phyloP scores from a whole-genome alignment of 108 stramenopile genomes.

The Skeletonema costatum region DNA sequence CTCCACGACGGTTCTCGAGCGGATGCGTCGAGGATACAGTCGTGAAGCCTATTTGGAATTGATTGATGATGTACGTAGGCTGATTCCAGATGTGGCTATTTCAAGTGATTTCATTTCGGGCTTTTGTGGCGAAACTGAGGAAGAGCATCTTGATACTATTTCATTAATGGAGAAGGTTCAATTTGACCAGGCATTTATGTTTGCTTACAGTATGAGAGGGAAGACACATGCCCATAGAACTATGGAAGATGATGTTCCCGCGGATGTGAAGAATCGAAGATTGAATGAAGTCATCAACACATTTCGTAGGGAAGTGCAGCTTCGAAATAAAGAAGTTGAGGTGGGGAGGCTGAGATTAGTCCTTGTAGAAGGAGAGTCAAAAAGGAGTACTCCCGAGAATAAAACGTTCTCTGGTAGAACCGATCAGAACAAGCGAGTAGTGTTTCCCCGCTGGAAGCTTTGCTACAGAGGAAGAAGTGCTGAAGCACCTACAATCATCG shows the following conservation, averaged over 20 bases:
- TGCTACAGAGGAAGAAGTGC: constrained; percentile 41
- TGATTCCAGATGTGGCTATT: constrained; percentile 91
- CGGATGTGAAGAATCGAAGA: constrained; percentile 85
- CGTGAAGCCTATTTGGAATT: constrained; percentile 94
- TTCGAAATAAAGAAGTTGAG: constrained; percentile 71
- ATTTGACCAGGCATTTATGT: constrained; percentile 98
- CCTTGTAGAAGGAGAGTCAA: constrained; percentile 82
- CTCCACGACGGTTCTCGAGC: constrained; percentile 79
- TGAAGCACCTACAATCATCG: not conserved
- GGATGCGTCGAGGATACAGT: constrained; percentile 96
- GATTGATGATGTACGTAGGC: constrained; percentile 63
- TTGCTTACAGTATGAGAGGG: constrained; percentile 95
- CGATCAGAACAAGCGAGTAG: constrained; percentile 82
- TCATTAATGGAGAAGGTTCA: constrained; percentile 84
- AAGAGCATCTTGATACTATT: constrained; percentile 93
- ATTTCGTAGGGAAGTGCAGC: constrained; percentile 72
- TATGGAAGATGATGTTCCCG: constrained; percentile 94
- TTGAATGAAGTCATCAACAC: constrained; percentile 84
- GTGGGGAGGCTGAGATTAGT: constrained; percentile 77
- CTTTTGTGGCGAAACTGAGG: constrained; percentile 98
- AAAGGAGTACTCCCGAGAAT: constrained; percentile 50
- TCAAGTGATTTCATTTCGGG: constrained; percentile 97
- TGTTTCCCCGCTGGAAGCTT: constrained; percentile 55
- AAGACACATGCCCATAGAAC: constrained; percentile 93
- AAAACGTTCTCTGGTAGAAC: constrained; percentile 70